phyloP scores from a whole-genome alignment of 495 filamentous ascomycete species.

The Hyaloscypha bicolor region DNA sequence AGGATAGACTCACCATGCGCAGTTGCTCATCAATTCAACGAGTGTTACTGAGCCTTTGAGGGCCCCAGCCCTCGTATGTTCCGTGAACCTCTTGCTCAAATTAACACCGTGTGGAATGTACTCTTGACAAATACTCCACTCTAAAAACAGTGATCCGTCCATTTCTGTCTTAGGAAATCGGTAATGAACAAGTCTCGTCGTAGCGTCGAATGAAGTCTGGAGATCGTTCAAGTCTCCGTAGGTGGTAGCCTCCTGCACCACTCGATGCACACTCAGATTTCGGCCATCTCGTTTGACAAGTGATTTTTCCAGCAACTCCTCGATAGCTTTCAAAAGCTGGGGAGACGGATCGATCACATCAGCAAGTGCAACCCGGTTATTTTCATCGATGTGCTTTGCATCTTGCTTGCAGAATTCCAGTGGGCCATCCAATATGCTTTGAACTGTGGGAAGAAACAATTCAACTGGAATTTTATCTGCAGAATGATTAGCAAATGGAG shows the following conservation, averaged over 20 bases:
- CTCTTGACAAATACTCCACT: constrained; percentile 19
- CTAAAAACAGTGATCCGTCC: constrained; percentile 1
- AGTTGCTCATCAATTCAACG: neutral
- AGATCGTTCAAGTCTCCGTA: constrained; percentile 19
- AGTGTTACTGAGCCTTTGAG: neutral
- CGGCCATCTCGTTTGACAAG: constrained; percentile 24
- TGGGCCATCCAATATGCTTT: constrained; percentile 1
- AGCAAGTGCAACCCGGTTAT: constrained; percentile 9
- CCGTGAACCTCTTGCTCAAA: constrained; percentile 19
- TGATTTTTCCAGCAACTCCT: constrained; percentile 4
- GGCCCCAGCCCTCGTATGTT: neutral
- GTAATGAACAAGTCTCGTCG: constrained; percentile 18
- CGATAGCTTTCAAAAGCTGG: constrained; percentile 6
- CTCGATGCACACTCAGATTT: constrained; percentile 17
- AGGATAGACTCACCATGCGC: neutral
- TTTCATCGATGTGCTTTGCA: neutral
- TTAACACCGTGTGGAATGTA: constrained; percentile 25
- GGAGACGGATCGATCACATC: constrained; percentile 1
- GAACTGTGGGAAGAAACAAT: constrained; percentile 8
- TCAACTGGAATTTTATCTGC: constrained; percentile 8
- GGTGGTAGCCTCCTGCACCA: constrained; percentile 23
- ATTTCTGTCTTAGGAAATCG: constrained; percentile 18
- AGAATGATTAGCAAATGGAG: neutral
- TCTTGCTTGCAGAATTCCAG: constrained; percentile 13
- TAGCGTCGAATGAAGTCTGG: constrained; percentile 17